Percentiles rank a stretch among this genome's conserved stretches.
These are phyloP conservation scores for Haematococcus lacustris DNA, from an alignment of 139 green algal species.

Conservation along the genomic window DNA sequence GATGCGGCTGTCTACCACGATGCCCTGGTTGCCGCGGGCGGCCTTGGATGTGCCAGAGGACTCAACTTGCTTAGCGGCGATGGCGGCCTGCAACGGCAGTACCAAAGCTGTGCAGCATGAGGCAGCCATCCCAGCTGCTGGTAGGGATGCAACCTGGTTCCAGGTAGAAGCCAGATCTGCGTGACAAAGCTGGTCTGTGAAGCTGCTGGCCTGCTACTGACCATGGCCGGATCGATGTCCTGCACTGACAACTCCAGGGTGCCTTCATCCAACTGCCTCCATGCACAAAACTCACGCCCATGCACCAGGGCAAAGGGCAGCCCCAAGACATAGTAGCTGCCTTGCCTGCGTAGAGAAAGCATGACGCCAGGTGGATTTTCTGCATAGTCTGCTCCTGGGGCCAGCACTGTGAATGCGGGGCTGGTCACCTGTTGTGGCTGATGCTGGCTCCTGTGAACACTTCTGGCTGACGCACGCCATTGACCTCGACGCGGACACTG, in stretches of 20 bases:
- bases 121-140: too few species aligned
- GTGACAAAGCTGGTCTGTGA: too few species aligned
- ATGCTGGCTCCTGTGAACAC: constrained; percentile 6
- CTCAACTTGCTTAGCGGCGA: too few species aligned
- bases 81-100: too few species aligned
- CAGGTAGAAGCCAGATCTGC: too few species aligned
- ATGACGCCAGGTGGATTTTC: neutral
- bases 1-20: constrained; percentile 1
- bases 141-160: too few species aligned
- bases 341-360: constrained; percentile 4
- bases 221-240: neutral
- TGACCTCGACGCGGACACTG: constrained; percentile 8
- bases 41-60: too few species aligned
- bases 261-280: neutral
- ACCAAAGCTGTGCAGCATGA: too few species aligned
- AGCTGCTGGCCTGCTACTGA: too few species aligned
- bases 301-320: constrained; percentile 9
- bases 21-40: neutral
- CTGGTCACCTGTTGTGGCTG: constrained; percentile 15
- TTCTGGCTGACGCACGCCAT: constrained; percentile 11
- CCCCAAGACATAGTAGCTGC: constrained; percentile 9
- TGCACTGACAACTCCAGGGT: constrained; percentile 10
- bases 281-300: constrained; percentile 4
- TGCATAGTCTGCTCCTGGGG: neutral
- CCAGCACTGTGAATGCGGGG: too few species aligned